Base-by-base conservation (phyloP, 176 grass and related monocot genomes). In the Ampelocalamus luodianensis region DNA sequence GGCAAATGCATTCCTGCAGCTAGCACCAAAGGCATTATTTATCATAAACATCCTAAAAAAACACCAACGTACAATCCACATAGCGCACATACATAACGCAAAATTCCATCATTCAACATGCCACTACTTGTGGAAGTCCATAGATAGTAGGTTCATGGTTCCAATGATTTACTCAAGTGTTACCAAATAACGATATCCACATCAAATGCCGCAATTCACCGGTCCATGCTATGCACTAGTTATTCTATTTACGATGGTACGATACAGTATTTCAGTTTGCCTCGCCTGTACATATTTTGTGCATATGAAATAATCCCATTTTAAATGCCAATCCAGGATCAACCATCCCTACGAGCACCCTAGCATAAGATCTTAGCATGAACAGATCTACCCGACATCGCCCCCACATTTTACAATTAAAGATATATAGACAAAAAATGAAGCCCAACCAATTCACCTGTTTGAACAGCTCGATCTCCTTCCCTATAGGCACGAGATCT, bases 391-490 rank as follows among this genome's bases (percentile, higher is more conserved):
- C 18, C 16, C 9, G 2, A 29, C 15, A 82, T 51, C 24, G 4
- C 53, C 24, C 26, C 43, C 5, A 38, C 69, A 87, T 84, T 90
- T 65, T 10, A 23, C 32, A 80, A 77, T 11, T 39, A 71, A 69
- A 88, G 74, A 38, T 32, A 82, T 49, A 74, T 43, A 53, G 9
- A 77, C 37, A 18, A 39, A 39, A 65, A 91, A 66, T 44, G 7
- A 60, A 72, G 71, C 14, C 37, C 22, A 54, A 63, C 12, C 55
- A 66, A 65, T 59, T 83, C 85, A 98, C 96, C 91, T 99, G 96
- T 65, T 89, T 78, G 89, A 99, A 99, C 24, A 99, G 86, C 88
- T 99, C 96, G 78, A 96, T 89, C 74, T 95, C 86, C 63, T 87
- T 89, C 23, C 91, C 96, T 63, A 99, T 99, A 65, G 90, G 89